Percentiles rank a stretch among this genome's conserved stretches.
These are phyloP conservation scores for Gymnopilus dilepis DNA, from an alignment of 768 basidiomycete genomes.

Conservation along the genomic window DNA sequence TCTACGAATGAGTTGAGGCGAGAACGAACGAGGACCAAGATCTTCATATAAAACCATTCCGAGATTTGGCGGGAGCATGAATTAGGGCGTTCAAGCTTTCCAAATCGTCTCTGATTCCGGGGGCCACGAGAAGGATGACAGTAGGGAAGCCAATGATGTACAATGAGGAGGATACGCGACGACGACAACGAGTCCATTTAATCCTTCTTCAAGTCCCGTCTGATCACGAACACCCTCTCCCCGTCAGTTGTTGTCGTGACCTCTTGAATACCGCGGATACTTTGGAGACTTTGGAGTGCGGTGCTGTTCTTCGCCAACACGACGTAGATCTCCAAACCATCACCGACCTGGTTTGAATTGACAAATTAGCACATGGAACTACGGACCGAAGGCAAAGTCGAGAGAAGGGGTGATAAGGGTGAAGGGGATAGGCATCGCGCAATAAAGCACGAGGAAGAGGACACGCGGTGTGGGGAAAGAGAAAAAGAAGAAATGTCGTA, in stretches of 20 bases:
- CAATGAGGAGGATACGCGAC: slow-evolving; percentile 23
- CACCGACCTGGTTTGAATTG: slow-evolving; percentile 72
- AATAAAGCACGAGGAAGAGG: slow-evolving; percentile 19
- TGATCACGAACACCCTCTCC: slow-evolving; percentile 78
- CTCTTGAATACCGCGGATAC: slow-evolving; percentile 64
- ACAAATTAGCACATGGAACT: slow-evolving; percentile 20
- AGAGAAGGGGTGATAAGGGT: slow-evolving; percentile 1
- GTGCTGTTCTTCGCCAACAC: slow-evolving; percentile 73
- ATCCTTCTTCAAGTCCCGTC: slow-evolving; percentile 85
- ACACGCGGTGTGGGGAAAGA: slow-evolving; percentile 14
- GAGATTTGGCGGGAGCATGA: neutral
- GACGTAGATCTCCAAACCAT: slow-evolving; percentile 92
- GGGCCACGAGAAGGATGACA: slow-evolving; percentile 25
- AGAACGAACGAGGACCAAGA: slow-evolving; percentile 13
- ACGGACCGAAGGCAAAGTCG: slow-evolving; percentile 11
- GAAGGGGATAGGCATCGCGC: neutral
- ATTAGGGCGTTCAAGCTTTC: slow-evolving; percentile 15
- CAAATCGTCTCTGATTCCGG: slow-evolving; percentile 29
- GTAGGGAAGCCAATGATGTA: slow-evolving; percentile 23
- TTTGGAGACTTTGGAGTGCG: slow-evolving; percentile 61
- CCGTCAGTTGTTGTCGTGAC: slow-evolving; percentile 63
- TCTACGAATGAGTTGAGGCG: slow-evolving; percentile 13
- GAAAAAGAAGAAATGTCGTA: slow-evolving; percentile 4
- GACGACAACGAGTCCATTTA: slow-evolving; percentile 37
- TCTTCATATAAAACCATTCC: slow-evolving; percentile 14